A percentile compares a stretch with the other conserved stretches of the same genome.
phyloP scores from a whole-genome alignment of 345 rosid species.

The rapeseed (Brassica napus) region Da-Ae NC_063435.1:7809501-7810000 shows the following conservation, averaged over 20 bases:
- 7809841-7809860: not conserved
- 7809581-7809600: not conserved
- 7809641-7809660: constrained; percentile 15
- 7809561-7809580: not conserved
- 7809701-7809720: constrained; percentile 15
- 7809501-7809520: not conserved
- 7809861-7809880: not conserved
- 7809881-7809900: not conserved
- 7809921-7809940: not conserved
- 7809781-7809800: too few species aligned
- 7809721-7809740: constrained; percentile 1
- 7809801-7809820: too few species aligned
- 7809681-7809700: constrained; percentile 21
- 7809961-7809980: not conserved
- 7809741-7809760: constrained; percentile 18
- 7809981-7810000: not conserved
- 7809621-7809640: constrained; percentile 7
- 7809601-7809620: not conserved
- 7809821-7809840: not conserved
- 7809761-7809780: constrained; percentile 7
- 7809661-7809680: constrained; percentile 14
- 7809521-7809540: not conserved
- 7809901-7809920: not conserved
- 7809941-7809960: not conserved
- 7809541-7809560: not conserved